These are phyloP conservation scores for Fusarium tanahbumbuense DNA, from an alignment of 2,329 filamentous ascomycete species.

Conservation along the genomic window DNA sequence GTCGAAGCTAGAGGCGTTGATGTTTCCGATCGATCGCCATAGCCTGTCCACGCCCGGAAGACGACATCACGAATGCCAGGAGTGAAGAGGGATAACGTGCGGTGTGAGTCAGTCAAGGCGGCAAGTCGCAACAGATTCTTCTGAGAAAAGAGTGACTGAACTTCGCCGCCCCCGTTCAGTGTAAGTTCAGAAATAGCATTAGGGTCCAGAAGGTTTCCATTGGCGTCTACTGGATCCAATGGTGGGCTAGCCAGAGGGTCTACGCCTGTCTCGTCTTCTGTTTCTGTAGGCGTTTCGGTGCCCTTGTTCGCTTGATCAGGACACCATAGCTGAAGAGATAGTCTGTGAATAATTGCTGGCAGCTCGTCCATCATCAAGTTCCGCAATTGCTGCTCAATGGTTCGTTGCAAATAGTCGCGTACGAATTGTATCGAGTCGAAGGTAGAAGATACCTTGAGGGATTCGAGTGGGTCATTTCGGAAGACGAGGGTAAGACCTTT, in stretches of 20 bases:
- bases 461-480: conserved; percentile 96
- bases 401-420: conserved; percentile 93
- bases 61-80: conserved; percentile 90
- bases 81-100: conserved; percentile 90
- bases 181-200: conserved; percentile 81
- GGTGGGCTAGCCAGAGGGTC: conserved; percentile 87
- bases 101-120: conserved; percentile 86
- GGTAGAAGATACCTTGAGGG: conserved; percentile 96
- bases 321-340: conserved; percentile 90
- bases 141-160: conserved; percentile 92
- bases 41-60: conserved; percentile 90
- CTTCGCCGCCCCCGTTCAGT: conserved; percentile 82
- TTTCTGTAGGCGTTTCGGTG: conserved; percentile 60
- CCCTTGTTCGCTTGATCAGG: conserved; percentile 76
- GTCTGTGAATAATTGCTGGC: conserved; percentile 92
- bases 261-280: conserved; percentile 69
- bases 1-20: conserved; percentile 60
- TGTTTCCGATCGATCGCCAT: conserved; percentile 75
- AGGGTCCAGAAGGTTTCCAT: conserved; percentile 80
- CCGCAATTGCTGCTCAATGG: conserved; percentile 92
- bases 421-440: conserved; percentile 99
- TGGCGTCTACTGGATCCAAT: conserved; percentile 82
- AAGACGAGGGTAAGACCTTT: conserved; percentile 98
- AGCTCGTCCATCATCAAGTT: conserved; percentile 98
- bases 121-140: conserved; percentile 90